Conservation (phyloP, 2,329 filamentous ascomycete genomes). For the Verticillium nonalfalfae region DNA sequence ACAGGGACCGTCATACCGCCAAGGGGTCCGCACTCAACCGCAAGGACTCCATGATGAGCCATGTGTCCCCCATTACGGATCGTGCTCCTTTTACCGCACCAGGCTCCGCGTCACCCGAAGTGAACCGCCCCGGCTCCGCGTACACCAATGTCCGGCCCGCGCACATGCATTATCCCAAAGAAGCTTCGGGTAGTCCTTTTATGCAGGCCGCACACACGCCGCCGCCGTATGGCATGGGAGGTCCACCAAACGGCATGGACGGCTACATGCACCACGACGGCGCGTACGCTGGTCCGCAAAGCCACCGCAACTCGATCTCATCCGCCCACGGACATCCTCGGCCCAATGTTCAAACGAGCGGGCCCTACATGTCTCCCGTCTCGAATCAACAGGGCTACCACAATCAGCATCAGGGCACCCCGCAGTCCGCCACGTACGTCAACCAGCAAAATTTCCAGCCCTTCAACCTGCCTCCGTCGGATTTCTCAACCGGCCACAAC, state of each 20-base stretch:
- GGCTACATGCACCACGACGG: conserved; percentile 34
- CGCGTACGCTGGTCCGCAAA: conserved; percentile 23
- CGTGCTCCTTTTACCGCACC: conserved; percentile 32
- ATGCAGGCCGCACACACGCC: conserved; percentile 39
- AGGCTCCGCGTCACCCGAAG: conserved; percentile 40
- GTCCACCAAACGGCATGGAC: conserved; percentile 30
- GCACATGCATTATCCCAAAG: conserved; percentile 39
- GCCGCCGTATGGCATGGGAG: conserved; percentile 22
- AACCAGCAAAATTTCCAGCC: conserved; percentile 55
- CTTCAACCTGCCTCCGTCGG: conserved; percentile 56
- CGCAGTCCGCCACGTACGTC: conserved; percentile 45
- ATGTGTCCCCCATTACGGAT: conserved; percentile 36
- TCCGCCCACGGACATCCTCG: conserved; percentile 35
- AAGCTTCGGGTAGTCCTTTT: conserved; percentile 36
- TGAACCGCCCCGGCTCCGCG: conserved; percentile 33
- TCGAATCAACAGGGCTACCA: conserved; percentile 42
- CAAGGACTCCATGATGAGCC: conserved; percentile 60
- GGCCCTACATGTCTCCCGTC: conserved; percentile 46
- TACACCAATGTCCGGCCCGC: conserved; percentile 31
- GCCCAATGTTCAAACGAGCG: conserved; percentile 38
- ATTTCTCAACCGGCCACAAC: conserved; percentile 33
- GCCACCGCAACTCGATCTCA: conserved; percentile 26
- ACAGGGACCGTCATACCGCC: conserved; percentile 74
- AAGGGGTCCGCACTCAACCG: conserved; percentile 71
- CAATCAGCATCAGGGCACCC: conserved; percentile 37